These are phyloP conservation scores for Geotrichum australiense DNA, from an alignment of 1,139 yeast genomes.

Conservation along the genomic window DNA sequence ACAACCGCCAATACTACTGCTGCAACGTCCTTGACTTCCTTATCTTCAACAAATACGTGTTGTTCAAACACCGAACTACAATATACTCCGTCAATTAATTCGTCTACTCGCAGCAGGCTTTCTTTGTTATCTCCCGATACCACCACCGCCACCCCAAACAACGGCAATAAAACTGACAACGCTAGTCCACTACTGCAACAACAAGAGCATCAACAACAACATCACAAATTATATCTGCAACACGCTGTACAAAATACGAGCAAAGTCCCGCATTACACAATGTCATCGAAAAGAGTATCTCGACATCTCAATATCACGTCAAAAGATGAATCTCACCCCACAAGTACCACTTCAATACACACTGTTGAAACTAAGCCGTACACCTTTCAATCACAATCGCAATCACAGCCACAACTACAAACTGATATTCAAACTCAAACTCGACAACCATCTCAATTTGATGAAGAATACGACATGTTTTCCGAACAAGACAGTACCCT, in stretches of 20 bases:
- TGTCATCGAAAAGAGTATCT: conserved; percentile 9
- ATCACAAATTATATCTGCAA: conserved; percentile 3
- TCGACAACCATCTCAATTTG: background rate
- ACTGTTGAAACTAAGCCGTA: background rate
- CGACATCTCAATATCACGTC: conserved; percentile 4
- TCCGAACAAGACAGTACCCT: conserved; percentile 7
- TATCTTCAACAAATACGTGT: no score
- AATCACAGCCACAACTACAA: background rate
- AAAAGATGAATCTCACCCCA: background rate
- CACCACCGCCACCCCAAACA: background rate
- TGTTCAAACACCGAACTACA: no score
- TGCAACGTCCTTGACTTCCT: background rate
- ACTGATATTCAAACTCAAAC: background rate
- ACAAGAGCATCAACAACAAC: background rate
- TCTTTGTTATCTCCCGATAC: background rate
- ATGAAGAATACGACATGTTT: conserved; percentile 3
- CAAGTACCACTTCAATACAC: no score
- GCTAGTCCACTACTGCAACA: background rate
- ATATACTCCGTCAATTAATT: background rate
- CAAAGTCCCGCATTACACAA: conserved; percentile 9
- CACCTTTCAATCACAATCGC: background rate
- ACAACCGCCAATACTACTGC: background rate
- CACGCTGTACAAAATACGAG: conserved; percentile 1
- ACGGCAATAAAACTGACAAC: background rate
- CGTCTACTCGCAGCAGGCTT: no score